These are phyloP conservation scores for Magnolia sinica DNA, from an alignment of 164 flowering plant species.

Conservation along the genomic window DNA sequence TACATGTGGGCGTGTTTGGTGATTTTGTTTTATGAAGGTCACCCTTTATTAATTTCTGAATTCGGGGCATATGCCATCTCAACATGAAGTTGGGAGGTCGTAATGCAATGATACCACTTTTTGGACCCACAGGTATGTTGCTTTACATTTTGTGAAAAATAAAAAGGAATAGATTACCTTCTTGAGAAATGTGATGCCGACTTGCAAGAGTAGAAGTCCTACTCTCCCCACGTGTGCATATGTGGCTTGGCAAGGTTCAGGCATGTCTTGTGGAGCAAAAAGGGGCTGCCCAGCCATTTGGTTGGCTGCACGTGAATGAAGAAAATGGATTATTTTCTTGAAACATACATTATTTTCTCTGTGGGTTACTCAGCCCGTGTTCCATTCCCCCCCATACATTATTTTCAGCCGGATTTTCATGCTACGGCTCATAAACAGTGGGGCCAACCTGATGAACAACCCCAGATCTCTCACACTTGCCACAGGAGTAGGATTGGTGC, in stretches of 20 bases:
- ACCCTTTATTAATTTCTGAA: neutral
- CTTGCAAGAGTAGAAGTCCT: neutral
- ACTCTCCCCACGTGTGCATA: neutral
- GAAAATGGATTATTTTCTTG: neutral
- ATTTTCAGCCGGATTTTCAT: neutral
- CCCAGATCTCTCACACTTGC: neutral
- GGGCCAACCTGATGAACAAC: neutral
- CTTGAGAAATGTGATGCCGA: neutral
- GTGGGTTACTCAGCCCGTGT: too few species aligned
- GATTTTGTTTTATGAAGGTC: neutral
- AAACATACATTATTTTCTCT: too few species aligned
- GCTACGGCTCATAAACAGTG: neutral
- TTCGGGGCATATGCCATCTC: neutral
- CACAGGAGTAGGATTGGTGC: neutral
- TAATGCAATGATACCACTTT: neutral
- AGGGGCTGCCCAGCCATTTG: neutral
- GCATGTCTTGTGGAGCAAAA: neutral
- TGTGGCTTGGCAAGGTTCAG: neutral
- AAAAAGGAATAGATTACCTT: neutral
- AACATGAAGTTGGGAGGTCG: slow-evolving; percentile 3
- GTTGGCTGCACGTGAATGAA: neutral
- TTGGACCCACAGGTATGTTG: slow-evolving; percentile 4
- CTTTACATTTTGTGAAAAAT: neutral
- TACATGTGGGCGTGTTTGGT: neutral
- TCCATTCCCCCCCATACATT: too few species aligned